Evolutionary conservation across 2,329 filamentous ascomycete genomes (phyloP).

Genomic region (Exophiala bonariae): DNA sequence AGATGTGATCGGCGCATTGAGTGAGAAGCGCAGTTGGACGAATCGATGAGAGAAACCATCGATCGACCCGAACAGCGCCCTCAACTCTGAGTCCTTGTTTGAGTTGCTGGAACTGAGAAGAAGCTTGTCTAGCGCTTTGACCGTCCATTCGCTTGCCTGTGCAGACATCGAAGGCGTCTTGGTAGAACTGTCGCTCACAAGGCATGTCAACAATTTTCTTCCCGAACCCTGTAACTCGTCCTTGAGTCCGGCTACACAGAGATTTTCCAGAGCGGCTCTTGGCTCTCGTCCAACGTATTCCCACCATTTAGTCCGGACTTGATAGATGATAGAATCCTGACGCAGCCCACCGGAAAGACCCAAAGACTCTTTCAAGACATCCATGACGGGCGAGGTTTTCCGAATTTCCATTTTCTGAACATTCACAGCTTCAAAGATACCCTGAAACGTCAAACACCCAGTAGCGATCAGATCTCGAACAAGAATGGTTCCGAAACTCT

Average conservation of each 20-base stretch:
- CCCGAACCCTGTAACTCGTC: constrained; percentile 24
- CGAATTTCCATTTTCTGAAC: constrained; percentile 12
- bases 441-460: constrained; percentile 44
- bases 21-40: constrained; percentile 18
- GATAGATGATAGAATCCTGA: constrained; percentile 12
- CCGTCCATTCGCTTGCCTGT: constrained; percentile 7
- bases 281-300: constrained; percentile 31
- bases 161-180: constrained; percentile 7
- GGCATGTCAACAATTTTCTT: constrained; percentile 5
- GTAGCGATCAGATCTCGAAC: constrained; percentile 45
- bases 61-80: constrained; percentile 33
- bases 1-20: constrained; percentile 2
- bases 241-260: constrained; percentile 27
- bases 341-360: constrained; percentile 16
- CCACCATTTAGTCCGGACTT: constrained; percentile 26
- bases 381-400: constrained; percentile 29
- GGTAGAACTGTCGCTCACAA: constrained; percentile 7
- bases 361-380: constrained; percentile 30
- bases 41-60: constrained; percentile 22
- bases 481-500: constrained; percentile 33
- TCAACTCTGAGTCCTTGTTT: constrained; percentile 8
- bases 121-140: constrained; percentile 12
- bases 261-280: constrained; percentile 36
- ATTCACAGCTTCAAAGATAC: constrained; percentile 32
- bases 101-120: constrained; percentile 3